These are phyloP conservation scores for Cytospora schulzeri DNA, from an alignment of 2,329 filamentous ascomycete genomes.

Conservation along the genomic window DNA sequence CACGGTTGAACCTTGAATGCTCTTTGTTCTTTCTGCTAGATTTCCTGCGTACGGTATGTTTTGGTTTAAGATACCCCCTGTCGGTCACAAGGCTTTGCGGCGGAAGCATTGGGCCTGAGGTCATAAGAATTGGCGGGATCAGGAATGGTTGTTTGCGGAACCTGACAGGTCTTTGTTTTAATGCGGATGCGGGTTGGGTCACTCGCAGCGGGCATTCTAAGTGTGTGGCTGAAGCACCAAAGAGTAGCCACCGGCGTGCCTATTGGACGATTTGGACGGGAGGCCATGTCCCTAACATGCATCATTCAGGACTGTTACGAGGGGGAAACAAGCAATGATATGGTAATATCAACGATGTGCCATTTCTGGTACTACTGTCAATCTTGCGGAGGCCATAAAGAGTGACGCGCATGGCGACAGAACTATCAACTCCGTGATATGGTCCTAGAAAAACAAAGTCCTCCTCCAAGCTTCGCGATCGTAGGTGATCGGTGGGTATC, in stretches of 20 bases:
- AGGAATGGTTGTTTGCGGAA: not conserved
- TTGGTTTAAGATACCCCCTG: constrained; percentile 20
- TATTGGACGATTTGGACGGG: not conserved
- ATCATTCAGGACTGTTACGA: not conserved
- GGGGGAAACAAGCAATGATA: not conserved
- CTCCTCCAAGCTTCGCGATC: constrained; percentile 17
- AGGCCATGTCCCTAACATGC: not conserved
- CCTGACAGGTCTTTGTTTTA: not conserved
- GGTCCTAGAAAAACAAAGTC: constrained; percentile 16
- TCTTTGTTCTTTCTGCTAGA: constrained; percentile 8
- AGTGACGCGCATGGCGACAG: constrained; percentile 18
- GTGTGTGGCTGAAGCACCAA: not conserved
- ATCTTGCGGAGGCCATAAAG: constrained; percentile 23
- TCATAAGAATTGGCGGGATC: not conserved
- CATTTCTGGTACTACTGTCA: constrained; percentile 25
- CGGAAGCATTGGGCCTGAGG: constrained; percentile 14
- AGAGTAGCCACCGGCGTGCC: not conserved
- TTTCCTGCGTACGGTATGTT: constrained; percentile 2
- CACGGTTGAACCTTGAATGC: constrained; percentile 31
- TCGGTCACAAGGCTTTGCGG: not conserved
- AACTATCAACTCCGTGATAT: constrained; percentile 21
- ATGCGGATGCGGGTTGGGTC: not conserved
- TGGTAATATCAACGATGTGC: constrained; percentile 17
- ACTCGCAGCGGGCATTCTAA: not conserved
- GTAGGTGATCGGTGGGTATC: constrained; percentile 20